Conservation (phyloP, 2,329 filamentous ascomycete species). For the Fusarium pilosicola region DNA sequence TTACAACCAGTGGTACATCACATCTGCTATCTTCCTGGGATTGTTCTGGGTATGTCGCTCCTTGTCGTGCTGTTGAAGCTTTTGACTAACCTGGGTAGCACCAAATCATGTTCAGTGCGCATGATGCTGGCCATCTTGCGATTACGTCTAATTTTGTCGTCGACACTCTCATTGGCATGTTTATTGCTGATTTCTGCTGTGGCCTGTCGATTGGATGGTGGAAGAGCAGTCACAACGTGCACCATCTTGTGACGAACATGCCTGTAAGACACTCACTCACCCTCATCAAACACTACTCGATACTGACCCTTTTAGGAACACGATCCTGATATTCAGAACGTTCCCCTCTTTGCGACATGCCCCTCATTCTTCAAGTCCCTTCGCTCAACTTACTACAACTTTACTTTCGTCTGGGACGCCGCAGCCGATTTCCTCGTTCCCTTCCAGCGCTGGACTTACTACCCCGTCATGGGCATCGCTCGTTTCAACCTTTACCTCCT, state of each 20-base stretch:
- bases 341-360: slow-evolving; percentile 75
- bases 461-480: slow-evolving; percentile 72
- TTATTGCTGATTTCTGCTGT: slow-evolving; percentile 72
- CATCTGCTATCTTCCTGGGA: slow-evolving; percentile 68
- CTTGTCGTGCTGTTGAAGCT: not conserved
- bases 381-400: slow-evolving; percentile 71
- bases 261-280: slow-evolving; percentile 52
- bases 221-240: slow-evolving; percentile 76
- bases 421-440: slow-evolving; percentile 67
- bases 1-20: slow-evolving; percentile 63
- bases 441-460: slow-evolving; percentile 74
- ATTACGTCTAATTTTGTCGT: slow-evolving; percentile 68
- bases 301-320: slow-evolving; percentile 53
- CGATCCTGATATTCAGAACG: slow-evolving; percentile 71
- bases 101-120: slow-evolving; percentile 75
- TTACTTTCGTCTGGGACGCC: slow-evolving; percentile 70
- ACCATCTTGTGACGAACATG: slow-evolving; percentile 73
- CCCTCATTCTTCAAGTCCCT: slow-evolving; percentile 72
- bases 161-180: slow-evolving; percentile 70
- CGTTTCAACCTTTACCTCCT: slow-evolving; percentile 79
- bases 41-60: slow-evolving; percentile 63
- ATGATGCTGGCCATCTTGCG: slow-evolving; percentile 71
- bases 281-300: not conserved
- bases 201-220: slow-evolving; percentile 75
- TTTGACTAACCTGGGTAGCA: slow-evolving; percentile 55